phyloP scores from a whole-genome alignment of 805 yeast species.

The Saccharomycopsis fodiens region DNA sequence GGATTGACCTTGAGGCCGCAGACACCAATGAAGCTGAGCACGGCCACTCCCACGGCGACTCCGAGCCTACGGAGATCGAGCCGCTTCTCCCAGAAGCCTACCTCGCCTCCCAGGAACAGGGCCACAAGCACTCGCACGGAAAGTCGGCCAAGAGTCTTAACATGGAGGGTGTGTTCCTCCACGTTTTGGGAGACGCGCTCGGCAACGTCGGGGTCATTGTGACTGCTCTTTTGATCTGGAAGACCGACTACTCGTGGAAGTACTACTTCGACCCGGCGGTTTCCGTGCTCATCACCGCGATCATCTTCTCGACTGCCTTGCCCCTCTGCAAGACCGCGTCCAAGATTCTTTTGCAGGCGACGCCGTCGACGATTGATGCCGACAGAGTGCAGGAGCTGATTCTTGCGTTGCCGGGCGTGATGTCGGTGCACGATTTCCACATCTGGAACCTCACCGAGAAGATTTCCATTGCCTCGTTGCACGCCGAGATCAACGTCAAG shows the following conservation, averaged over 20 bases:
- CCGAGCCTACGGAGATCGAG: slow-evolving; percentile 16
- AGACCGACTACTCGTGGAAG: slow-evolving; percentile 83
- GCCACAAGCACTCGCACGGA: slow-evolving; percentile 1
- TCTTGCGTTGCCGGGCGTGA: slow-evolving; percentile 59
- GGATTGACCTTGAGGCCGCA: slow-evolving; percentile 23
- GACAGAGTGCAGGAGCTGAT: slow-evolving; percentile 67
- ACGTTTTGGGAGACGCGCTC: slow-evolving; percentile 91
- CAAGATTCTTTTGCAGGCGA: slow-evolving; percentile 83
- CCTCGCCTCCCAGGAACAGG: slow-evolving; percentile 1
- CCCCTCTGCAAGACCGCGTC: slow-evolving; percentile 85
- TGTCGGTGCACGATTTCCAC: slow-evolving; percentile 90
- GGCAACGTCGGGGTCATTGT: slow-evolving; percentile 91
- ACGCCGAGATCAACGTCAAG: slow-evolving; percentile 60
- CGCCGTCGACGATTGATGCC: slow-evolving; percentile 78
- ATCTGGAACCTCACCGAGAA: slow-evolving; percentile 93
- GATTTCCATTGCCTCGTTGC: slow-evolving; percentile 80
- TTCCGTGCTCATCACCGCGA: slow-evolving; percentile 76
- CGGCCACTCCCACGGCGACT: slow-evolving; percentile 31
- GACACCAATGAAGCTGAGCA: slow-evolving; percentile 20
- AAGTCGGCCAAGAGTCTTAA: slow-evolving; percentile 60
- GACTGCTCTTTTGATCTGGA: slow-evolving; percentile 90
- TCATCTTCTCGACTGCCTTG: slow-evolving; percentile 84
- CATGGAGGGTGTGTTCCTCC: slow-evolving; percentile 95
- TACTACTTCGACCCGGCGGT: slow-evolving; percentile 80
- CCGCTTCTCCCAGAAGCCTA: slow-evolving; percentile 21